A percentile compares a stretch with the other conserved stretches of the same genome.
These are phyloP conservation scores for Macrotyloma uniflorum DNA, from an alignment of 306 rosid species.

Conservation along the genomic window DNA sequence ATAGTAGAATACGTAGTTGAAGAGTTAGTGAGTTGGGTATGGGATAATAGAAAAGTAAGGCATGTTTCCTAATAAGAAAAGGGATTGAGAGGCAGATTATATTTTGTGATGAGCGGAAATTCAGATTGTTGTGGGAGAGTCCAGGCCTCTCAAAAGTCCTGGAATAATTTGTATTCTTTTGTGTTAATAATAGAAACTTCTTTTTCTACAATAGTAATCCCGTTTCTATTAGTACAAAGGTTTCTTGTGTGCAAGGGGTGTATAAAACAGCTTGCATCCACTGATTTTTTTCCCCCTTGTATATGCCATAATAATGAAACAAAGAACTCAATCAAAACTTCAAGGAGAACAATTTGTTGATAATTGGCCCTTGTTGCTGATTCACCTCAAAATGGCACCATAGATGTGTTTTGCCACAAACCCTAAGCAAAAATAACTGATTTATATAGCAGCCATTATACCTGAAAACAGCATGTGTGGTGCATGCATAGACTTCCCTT, in stretches of 20 bases:
- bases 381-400: conserved; percentile 9
- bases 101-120: not conserved
- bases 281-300: not conserved
- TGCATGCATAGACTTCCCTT: conserved; percentile 95
- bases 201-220: not conserved
- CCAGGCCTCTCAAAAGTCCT: not conserved
- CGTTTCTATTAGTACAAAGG: not conserved
- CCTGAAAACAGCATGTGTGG: conserved; percentile 97
- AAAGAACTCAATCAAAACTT: not conserved
- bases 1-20: not conserved
- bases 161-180: not conserved
- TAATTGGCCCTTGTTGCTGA: not conserved
- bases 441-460: conserved; percentile 38
- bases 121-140: not conserved
- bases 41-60: not conserved
- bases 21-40: not conserved
- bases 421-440: conserved; percentile 5
- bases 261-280: not conserved
- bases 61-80: not conserved
- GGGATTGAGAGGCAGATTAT: not conserved
- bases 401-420: not conserved
- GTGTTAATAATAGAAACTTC: not conserved
- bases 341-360: not conserved
- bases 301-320: not conserved
- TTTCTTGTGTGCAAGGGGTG: not conserved